phyloP scores from a whole-genome alignment of 1,139 yeast genomes.

The Magnusiomyces fungicola region DNA sequence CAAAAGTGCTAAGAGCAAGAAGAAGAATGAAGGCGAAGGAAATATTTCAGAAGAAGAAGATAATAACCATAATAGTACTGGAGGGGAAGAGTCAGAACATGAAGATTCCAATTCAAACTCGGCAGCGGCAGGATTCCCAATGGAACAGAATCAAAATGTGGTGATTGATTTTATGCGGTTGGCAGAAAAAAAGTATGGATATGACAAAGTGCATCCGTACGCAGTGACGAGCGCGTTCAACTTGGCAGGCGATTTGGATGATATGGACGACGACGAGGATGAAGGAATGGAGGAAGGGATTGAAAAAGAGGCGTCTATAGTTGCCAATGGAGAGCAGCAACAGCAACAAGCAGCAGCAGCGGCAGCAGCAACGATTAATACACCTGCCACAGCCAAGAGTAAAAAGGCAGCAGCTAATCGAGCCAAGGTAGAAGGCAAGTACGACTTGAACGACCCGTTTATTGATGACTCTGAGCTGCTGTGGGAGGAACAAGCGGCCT shows the following conservation, averaged over 20 bases:
- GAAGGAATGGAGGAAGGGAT: constrained; percentile 30
- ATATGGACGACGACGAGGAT: constrained; percentile 44
- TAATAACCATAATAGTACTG: neutral
- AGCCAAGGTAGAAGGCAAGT: constrained; percentile 52
- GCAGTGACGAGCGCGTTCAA: constrained; percentile 54
- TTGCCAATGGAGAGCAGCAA: constrained; percentile 12
- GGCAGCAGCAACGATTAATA: constrained; percentile 5
- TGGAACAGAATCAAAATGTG: constrained; percentile 34
- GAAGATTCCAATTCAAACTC: neutral
- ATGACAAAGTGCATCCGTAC: constrained; percentile 64
- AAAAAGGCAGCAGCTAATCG: constrained; percentile 32
- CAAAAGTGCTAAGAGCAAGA: neutral
- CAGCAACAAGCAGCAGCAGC: no score
- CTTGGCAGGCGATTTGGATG: constrained; percentile 51
- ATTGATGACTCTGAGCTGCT: constrained; percentile 89
- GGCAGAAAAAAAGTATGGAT: constrained; percentile 84
- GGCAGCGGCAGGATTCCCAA: constrained; percentile 1
- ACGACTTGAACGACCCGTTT: constrained; percentile 90
- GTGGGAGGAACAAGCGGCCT: constrained; percentile 90
- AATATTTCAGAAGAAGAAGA: neutral
- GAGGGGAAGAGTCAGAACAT: neutral
- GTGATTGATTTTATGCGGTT: constrained; percentile 70
- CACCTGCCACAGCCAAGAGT: constrained; percentile 1
- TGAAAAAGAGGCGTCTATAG: neutral
- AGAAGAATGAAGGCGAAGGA: neutral